These are phyloP conservation scores for Mortierella sp. DNA, from an alignment of 371 early-diverging fungal species.

Conservation along the genomic window DNA sequence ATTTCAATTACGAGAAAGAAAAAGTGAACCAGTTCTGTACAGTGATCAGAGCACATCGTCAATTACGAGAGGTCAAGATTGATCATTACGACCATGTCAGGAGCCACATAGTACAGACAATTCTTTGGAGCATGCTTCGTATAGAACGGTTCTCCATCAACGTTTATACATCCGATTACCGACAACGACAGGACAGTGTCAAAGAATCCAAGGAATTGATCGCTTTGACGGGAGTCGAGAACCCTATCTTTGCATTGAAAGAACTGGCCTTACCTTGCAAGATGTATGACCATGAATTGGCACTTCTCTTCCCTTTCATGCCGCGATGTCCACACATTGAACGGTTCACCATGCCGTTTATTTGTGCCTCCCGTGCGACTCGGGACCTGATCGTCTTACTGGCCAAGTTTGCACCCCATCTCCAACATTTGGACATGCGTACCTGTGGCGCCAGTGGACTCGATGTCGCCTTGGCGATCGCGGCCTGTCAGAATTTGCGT, in stretches of 20 bases:
- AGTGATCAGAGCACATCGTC: conserved; percentile 1
- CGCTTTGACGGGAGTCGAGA: neutral
- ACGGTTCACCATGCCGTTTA: neutral
- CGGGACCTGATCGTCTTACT: neutral
- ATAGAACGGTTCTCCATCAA: neutral
- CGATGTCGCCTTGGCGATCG: neutral
- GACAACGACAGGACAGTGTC: neutral
- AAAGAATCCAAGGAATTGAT: neutral
- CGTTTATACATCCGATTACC: neutral
- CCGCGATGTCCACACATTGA: conserved; percentile 3
- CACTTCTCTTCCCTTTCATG: neutral
- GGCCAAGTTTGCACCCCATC: neutral
- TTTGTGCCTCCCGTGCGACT: neutral
- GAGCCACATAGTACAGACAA: neutral
- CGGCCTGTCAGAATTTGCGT: neutral
- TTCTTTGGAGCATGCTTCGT: neutral
- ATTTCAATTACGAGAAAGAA: neutral
- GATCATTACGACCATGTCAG: neutral
- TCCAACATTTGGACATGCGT: conserved; percentile 8
- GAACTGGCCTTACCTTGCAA: neutral
- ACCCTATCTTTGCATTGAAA: conserved; percentile 4
- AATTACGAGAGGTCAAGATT: conserved; percentile 8
- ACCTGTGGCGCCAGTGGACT: neutral
- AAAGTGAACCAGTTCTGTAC: neutral
- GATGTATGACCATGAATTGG: neutral